A percentile compares a stretch with the other conserved stretches of the same genome.
phyloP scores from a whole-genome alignment of 2,329 filamentous ascomycete genomes.

The Talaromyces sp. region DNA sequence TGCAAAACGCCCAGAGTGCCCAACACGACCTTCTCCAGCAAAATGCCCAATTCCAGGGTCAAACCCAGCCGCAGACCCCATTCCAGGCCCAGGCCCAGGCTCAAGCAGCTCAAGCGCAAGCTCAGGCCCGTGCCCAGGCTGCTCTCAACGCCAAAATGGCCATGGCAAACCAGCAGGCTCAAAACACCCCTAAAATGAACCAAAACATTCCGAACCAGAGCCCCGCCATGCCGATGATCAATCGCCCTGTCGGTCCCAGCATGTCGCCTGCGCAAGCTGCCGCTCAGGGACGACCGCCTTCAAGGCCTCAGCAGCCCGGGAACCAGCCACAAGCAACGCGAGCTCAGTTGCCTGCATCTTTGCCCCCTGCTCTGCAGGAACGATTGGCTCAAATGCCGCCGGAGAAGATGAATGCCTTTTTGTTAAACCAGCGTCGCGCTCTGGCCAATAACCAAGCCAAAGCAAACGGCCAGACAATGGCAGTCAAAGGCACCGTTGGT shows the following conservation, averaged over 20 bases:
- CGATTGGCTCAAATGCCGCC: conserved; percentile 30
- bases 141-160: conserved; percentile 43
- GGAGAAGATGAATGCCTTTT: conserved; percentile 28
- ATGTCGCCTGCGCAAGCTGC: conserved; percentile 32
- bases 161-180: conserved; percentile 41
- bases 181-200: conserved; percentile 33
- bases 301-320: conserved; percentile 22
- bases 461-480: conserved; percentile 24
- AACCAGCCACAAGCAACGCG: conserved; percentile 26
- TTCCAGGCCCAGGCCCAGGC: conserved; percentile 24
- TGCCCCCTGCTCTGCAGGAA: conserved; percentile 31
- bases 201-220: conserved; percentile 36
- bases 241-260: conserved; percentile 36
- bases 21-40: conserved; percentile 36
- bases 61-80: conserved; percentile 9
- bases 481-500: conserved; percentile 24
- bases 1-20: conserved; percentile 30
- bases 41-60: conserved; percentile 29
- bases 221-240: conserved; percentile 38
- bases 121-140: conserved; percentile 30
- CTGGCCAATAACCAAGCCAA: conserved; percentile 25
- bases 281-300: conserved; percentile 28
- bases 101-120: conserved; percentile 31
- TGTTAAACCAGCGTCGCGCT: conserved; percentile 29
- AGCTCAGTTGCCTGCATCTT: conserved; percentile 26